Evolutionary conservation across 1,139 yeast species (phyloP).

Genomic region (Saccharomyces hybrid): DNA sequence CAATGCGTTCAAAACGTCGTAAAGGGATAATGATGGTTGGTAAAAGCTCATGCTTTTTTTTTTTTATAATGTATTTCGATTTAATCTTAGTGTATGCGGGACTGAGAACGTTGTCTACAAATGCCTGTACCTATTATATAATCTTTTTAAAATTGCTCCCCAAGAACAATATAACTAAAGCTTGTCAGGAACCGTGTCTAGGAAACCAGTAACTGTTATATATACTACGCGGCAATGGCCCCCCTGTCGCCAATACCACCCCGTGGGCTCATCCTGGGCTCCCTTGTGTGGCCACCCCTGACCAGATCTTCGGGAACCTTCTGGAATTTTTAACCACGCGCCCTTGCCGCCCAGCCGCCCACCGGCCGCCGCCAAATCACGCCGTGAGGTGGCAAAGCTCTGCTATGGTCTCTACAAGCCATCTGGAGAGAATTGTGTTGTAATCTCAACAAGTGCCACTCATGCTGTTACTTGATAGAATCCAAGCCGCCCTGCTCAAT

Average conservation of each 20-base stretch:
- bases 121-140: not conserved
- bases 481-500: too few relatives aligned
- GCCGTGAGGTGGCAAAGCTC: not conserved
- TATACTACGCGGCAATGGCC: not conserved
- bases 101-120: not conserved
- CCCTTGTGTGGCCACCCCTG: not conserved
- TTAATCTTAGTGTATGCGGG: not conserved
- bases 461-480: too few relatives aligned
- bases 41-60: constrained; percentile 23
- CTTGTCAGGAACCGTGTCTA: not conserved
- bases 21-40: constrained; percentile 28
- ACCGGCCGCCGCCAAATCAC: not conserved
- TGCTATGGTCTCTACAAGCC: not conserved
- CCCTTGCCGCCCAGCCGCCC: not conserved
- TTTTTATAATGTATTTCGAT: not conserved
- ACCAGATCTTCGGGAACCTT: not conserved
- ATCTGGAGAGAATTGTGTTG: not conserved
- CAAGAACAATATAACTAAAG: not conserved
- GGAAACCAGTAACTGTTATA: not conserved
- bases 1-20: constrained; percentile 26
- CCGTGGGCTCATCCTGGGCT: not conserved
- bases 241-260: not conserved
- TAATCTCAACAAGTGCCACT: too few relatives aligned
- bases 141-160: not conserved
- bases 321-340: not conserved